Evolutionary conservation across 352 stramenopile genomes (phyloP).

Genomic region (Pythium insidiosum): DNA sequence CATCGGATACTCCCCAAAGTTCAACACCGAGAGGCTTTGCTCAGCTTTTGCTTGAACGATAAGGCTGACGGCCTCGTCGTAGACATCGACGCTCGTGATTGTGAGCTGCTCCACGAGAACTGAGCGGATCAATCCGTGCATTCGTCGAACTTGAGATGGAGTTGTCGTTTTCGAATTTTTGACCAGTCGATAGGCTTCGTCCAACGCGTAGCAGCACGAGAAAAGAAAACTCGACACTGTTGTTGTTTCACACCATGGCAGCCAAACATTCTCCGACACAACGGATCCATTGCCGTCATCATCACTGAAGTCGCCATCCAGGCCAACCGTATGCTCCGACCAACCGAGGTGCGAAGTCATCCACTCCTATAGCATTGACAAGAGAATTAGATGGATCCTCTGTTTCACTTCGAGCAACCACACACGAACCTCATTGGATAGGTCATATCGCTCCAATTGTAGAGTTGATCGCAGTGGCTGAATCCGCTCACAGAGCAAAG

Average conservation of each 20-base stretch:
- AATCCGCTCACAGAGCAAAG: conserved; percentile 54
- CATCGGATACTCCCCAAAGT: conserved; percentile 81
- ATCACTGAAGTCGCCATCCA: conserved; percentile 25
- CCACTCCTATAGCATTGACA: conserved; percentile 63
- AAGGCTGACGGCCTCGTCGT: conserved; percentile 52
- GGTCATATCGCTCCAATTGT: conserved; percentile 56
- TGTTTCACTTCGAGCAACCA: too few species aligned
- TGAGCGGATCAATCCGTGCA: conserved; percentile 58
- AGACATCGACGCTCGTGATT: conserved; percentile 61
- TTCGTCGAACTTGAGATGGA: conserved; percentile 38
- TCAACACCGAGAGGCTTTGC: conserved; percentile 43
- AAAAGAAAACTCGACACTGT: conserved; percentile 82
- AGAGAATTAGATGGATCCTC: too few species aligned
- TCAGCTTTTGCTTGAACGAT: conserved; percentile 41
- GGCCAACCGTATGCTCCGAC: conserved; percentile 63
- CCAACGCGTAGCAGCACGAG: conserved; percentile 74
- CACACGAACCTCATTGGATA: conserved; percentile 73
- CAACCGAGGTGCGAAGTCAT: conserved; percentile 65
- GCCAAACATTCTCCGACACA: conserved; percentile 58
- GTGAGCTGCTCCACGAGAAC: conserved; percentile 75
- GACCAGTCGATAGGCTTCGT: conserved; percentile 68
- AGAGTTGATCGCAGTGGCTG: conserved; percentile 50
- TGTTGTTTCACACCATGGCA: conserved; percentile 79
- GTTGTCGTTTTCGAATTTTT: conserved; percentile 27
- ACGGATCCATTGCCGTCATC: conserved; percentile 31